Conservation (phyloP, 2,329 filamentous ascomycete genomes). For the Diplodia mutila region DNA sequence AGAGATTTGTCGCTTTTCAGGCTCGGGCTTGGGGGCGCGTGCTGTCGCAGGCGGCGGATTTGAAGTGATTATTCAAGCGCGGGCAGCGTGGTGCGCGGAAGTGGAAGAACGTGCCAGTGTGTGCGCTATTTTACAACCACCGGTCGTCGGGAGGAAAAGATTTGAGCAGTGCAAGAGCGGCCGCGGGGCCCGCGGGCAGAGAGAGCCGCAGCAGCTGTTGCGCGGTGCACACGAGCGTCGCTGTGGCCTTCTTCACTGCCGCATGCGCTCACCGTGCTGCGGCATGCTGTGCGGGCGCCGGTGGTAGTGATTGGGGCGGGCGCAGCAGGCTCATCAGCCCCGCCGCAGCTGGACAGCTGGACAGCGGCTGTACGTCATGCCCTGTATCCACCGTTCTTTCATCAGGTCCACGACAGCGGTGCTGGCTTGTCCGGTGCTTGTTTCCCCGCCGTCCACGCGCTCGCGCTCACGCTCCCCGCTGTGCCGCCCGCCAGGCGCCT, state of each 20-base stretch:
- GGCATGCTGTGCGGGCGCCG: not conserved
- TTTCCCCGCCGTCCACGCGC: not conserved
- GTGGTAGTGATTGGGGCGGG: slow-evolving; percentile 10
- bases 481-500: not conserved
- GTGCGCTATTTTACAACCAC: slow-evolving; percentile 21
- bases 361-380: not conserved
- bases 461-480: not conserved
- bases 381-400: slow-evolving; percentile 1
- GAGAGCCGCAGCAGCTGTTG: not conserved
- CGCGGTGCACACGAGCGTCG: not conserved
- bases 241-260: not conserved
- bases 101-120: slow-evolving; percentile 1
- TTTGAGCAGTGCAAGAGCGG: not conserved
- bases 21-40: not conserved
- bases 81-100: not conserved
- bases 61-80: slow-evolving; percentile 7
- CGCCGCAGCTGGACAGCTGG: slow-evolving; percentile 9
- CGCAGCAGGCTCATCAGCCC: slow-evolving; percentile 16
- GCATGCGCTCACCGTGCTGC: slow-evolving; percentile 8
- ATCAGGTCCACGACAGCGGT: not conserved
- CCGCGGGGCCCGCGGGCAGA: slow-evolving; percentile 10
- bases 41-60: slow-evolving; percentile 1
- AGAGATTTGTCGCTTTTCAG: slow-evolving; percentile 2
- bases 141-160: not conserved
- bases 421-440: no score